These are phyloP conservation scores for Epicoccum nigrum DNA, from an alignment of 2,329 filamentous ascomycete species.

Conservation along the genomic window DNA sequence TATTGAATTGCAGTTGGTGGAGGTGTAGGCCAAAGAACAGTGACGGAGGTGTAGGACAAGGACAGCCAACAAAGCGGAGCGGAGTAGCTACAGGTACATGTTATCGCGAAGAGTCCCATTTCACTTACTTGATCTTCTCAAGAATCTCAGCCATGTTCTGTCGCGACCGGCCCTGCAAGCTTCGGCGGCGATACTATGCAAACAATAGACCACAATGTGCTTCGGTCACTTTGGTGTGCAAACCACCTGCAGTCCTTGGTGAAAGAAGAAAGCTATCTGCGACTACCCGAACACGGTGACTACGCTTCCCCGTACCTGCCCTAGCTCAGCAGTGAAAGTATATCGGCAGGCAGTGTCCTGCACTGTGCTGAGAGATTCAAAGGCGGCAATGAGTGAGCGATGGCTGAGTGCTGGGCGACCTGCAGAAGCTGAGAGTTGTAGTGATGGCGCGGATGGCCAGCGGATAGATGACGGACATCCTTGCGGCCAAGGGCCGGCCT, in stretches of 20 bases:
- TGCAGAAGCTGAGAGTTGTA: slow-evolving; percentile 9
- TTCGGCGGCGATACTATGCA: slow-evolving; percentile 8
- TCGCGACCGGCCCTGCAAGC: slow-evolving; percentile 9
- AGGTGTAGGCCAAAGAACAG: background rate
- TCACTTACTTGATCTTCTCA: slow-evolving; percentile 43
- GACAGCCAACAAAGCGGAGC: background rate
- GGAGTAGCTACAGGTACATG: background rate
- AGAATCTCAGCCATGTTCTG: slow-evolving; percentile 43
- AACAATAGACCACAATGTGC: slow-evolving; percentile 20
- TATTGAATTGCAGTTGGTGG: background rate
- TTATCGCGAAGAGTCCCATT: background rate
- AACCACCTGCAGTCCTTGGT: slow-evolving; percentile 5
- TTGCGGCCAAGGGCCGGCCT: slow-evolving; percentile 18
- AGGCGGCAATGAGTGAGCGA: background rate
- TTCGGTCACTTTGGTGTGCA: background rate
- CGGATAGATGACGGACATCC: slow-evolving; percentile 17
- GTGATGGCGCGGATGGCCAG: slow-evolving; percentile 10
- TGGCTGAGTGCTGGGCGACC: background rate
- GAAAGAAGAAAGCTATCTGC: slow-evolving; percentile 12
- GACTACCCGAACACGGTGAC: background rate
- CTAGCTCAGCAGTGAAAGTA: background rate
- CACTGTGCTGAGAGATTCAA: background rate
- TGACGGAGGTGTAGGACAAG: background rate
- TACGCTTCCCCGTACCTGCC: slow-evolving; percentile 5
- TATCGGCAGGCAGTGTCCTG: background rate